Conservation (phyloP, 129 eudicot genomes). For the Centaurea solstitialis region DNA sequence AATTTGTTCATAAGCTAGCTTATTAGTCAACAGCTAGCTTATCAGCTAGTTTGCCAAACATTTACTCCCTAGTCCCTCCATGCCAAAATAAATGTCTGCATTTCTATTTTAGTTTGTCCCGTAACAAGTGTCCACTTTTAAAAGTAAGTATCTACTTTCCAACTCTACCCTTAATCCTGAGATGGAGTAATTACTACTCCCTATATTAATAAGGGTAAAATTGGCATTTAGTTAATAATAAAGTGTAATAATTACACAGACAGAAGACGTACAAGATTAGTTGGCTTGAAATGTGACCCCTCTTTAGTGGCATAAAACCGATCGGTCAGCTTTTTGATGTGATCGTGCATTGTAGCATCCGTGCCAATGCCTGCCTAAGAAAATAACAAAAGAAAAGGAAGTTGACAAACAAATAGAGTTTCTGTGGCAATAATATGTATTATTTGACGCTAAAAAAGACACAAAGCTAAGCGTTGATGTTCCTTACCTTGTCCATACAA, state of each 20-base stretch:
- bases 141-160: background rate
- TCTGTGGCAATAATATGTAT: background rate
- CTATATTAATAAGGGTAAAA: background rate
- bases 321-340: slow-evolving; percentile 91
- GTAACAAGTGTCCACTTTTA: background rate
- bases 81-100: background rate
- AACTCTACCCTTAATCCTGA: background rate
- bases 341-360: slow-evolving; percentile 99
- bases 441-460: background rate
- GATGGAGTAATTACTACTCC: background rate
- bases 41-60: too few relatives aligned
- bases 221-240: background rate
- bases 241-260: background rate
- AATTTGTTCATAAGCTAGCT: too few relatives aligned
- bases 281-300: slow-evolving; percentile 77
- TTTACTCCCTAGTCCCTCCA: background rate
- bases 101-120: background rate
- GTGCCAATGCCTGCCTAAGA: slow-evolving; percentile 92
- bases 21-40: too few relatives aligned
- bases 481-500: slow-evolving; percentile 87
- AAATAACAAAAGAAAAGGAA: slow-evolving; percentile 6
- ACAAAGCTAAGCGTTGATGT: background rate
- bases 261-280: slow-evolving; percentile 66
- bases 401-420: background rate
- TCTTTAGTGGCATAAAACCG: slow-evolving; percentile 97